Evolutionary conservation across 2,329 filamentous ascomycete genomes (phyloP).

Genomic region (Zasmidium angulare): DNA sequence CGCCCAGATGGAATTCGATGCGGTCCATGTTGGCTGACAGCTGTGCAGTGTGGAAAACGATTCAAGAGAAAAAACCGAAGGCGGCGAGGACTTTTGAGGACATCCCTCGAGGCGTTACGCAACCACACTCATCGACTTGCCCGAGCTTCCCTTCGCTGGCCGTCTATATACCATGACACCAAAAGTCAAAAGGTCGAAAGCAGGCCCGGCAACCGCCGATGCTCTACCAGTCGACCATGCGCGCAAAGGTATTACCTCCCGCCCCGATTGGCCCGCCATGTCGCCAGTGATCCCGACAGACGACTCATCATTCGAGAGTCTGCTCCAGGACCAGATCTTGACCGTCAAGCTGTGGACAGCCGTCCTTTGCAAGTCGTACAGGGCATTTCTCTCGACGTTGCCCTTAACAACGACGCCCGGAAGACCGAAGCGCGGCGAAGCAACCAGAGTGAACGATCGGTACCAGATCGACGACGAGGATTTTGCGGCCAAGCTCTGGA

Average conservation of each 20-base stretch:
- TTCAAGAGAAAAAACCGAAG: too few relatives aligned
- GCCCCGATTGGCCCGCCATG: constrained; percentile 69
- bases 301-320: constrained; percentile 60
- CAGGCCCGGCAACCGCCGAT: neutral
- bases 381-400: constrained; percentile 68
- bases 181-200: constrained; percentile 5
- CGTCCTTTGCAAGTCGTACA: constrained; percentile 72
- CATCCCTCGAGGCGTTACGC: too few relatives aligned
- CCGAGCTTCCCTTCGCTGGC: too few relatives aligned
- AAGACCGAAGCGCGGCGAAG: constrained; percentile 75
- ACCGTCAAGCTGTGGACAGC: constrained; percentile 75
- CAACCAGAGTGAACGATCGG: constrained; percentile 83
- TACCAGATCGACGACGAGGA: constrained; percentile 74
- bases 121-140: too few relatives aligned
- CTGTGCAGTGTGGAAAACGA: too few relatives aligned
- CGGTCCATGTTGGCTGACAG: too few relatives aligned
- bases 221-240: neutral
- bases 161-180: constrained; percentile 12
- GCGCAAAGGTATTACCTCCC: neutral
- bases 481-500: constrained; percentile 78
- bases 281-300: constrained; percentile 66
- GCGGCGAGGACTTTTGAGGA: too few relatives aligned
- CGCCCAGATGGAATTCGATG: too few relatives aligned
- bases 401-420: constrained; percentile 76
- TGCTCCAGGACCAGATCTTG: constrained; percentile 67